A percentile compares a stretch with the other conserved stretches of the same genome.
Conservation (phyloP, 1,284 basidiomycete genomes). For the Puccinia polysora region DNA sequence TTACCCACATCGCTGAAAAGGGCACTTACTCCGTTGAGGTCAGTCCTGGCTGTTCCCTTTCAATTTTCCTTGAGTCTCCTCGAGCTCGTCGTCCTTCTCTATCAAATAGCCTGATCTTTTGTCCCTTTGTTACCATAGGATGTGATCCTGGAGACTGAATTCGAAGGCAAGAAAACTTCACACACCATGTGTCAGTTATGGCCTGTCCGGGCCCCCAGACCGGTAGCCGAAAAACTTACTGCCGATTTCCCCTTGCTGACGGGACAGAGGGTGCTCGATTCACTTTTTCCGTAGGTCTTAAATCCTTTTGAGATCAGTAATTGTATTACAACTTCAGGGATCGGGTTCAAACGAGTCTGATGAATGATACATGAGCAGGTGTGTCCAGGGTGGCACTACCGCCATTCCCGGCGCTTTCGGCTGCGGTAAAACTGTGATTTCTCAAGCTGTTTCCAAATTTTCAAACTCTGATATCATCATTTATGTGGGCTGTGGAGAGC, state of each 20-base stretch:
- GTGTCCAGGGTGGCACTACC: constrained; percentile 97
- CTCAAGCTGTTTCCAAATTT: constrained; percentile 94
- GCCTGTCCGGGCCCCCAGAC: constrained; percentile 97
- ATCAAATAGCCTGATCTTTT: neutral
- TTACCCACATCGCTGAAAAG: constrained; percentile 89
- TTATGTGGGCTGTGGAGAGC: constrained; percentile 95
- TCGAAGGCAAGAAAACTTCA: constrained; percentile 87
- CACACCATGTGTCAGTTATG: constrained; percentile 97
- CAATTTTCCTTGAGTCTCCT: neutral
- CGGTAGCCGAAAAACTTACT: constrained; percentile 87
- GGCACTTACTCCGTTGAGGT: constrained; percentile 89
- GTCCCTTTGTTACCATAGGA: constrained; percentile 69
- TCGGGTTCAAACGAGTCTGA: constrained; percentile 7
- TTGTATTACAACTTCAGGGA: neutral
- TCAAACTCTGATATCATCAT: constrained; percentile 99
- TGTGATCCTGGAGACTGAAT: constrained; percentile 92
- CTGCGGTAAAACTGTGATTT: constrained; percentile 95
- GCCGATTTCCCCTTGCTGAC: constrained; percentile 89
- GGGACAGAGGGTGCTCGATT: constrained; percentile 94
- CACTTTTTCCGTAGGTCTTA: constrained; percentile 78
- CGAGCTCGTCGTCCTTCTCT: neutral
- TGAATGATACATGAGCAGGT: constrained; percentile 57
- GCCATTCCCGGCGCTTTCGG: constrained; percentile 99
- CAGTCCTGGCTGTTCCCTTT: constrained; percentile 51
- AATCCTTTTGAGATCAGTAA: neutral